Evolutionary conservation across 768 basidiomycete species (phyloP).

Genomic region (Collybia mongolica): DNA sequence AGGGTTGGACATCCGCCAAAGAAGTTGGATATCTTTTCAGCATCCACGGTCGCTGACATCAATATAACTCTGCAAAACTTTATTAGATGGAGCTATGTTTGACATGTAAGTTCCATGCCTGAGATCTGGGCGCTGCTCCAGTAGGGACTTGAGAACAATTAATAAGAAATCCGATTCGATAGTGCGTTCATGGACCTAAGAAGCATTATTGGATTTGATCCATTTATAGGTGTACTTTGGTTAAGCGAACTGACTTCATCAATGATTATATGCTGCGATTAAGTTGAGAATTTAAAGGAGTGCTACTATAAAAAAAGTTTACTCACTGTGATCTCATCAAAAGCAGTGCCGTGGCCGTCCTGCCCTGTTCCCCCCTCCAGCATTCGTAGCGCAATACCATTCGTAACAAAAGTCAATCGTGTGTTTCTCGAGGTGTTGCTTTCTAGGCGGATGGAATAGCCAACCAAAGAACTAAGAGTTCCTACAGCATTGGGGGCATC

Average conservation of each 20-base stretch:
- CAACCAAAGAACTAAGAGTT: constrained; percentile 75
- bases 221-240: not conserved
- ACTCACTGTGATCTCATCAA: constrained; percentile 92
- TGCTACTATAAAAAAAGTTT: not conserved
- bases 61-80: constrained; percentile 66
- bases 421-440: constrained; percentile 81
- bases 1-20: constrained; percentile 87
- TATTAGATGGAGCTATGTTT: constrained; percentile 3
- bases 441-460: constrained; percentile 93
- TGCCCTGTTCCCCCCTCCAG: constrained; percentile 80
- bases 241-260: constrained; percentile 65
- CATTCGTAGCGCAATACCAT: constrained; percentile 96
- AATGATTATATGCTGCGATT: constrained; percentile 83
- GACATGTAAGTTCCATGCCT: constrained; percentile 48
- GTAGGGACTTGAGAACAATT: constrained; percentile 84
- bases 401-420: constrained; percentile 81
- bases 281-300: constrained; percentile 1
- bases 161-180: constrained; percentile 98
- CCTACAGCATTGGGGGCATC: constrained; percentile 80
- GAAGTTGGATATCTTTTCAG: constrained; percentile 83
- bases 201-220: constrained; percentile 1
- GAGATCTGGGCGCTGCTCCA: constrained; percentile 76
- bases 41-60: constrained; percentile 96
- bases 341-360: constrained; percentile 71
- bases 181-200: constrained; percentile 88